A percentile compares a stretch with the other conserved stretches of the same genome.
Conservation (phyloP, 768 basidiomycete genomes). For the Tricholoma saponaceum region DNA sequence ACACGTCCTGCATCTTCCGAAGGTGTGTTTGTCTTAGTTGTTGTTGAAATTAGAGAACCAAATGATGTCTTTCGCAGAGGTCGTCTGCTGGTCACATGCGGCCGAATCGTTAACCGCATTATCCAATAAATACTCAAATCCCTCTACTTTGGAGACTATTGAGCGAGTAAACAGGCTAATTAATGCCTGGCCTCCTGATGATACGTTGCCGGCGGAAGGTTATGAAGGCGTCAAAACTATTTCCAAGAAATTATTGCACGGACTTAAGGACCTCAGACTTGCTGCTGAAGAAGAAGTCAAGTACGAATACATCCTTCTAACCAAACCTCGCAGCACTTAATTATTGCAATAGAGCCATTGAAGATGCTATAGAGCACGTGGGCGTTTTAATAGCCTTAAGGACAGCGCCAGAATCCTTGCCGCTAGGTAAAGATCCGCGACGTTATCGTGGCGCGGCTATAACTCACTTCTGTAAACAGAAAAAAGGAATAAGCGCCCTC, state of each 20-base stretch:
- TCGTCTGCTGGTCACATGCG: conserved; percentile 74
- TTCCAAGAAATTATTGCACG: conserved; percentile 57
- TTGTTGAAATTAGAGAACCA: neutral
- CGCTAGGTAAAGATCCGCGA: conserved; percentile 44
- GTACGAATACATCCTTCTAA: conserved; percentile 30
- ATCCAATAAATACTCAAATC: conserved; percentile 48
- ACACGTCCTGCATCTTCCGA: conserved; percentile 70
- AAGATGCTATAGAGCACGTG: conserved; percentile 67
- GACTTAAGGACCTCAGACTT: conserved; percentile 58
- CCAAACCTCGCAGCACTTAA: conserved; percentile 1
- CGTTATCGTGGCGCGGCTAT: neutral
- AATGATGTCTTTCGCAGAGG: conserved; percentile 41
- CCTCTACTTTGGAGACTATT: conserved; percentile 52
- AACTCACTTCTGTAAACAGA: conserved; percentile 31
- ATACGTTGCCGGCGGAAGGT: conserved; percentile 63
- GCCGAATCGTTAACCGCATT: conserved; percentile 53
- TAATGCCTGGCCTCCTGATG: conserved; percentile 68
- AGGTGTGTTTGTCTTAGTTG: conserved; percentile 42
- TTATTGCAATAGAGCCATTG: conserved; percentile 51
- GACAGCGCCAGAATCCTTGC: conserved; percentile 57
- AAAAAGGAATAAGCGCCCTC: conserved; percentile 74
- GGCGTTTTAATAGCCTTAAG: conserved; percentile 68
- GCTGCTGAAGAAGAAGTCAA: conserved; percentile 59
- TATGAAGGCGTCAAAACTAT: conserved; percentile 58
- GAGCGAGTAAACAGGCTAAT: conserved; percentile 72